Evolutionary conservation across 2,329 filamentous ascomycete genomes (phyloP).

Genomic region (Fusarium nygamai): DNA sequence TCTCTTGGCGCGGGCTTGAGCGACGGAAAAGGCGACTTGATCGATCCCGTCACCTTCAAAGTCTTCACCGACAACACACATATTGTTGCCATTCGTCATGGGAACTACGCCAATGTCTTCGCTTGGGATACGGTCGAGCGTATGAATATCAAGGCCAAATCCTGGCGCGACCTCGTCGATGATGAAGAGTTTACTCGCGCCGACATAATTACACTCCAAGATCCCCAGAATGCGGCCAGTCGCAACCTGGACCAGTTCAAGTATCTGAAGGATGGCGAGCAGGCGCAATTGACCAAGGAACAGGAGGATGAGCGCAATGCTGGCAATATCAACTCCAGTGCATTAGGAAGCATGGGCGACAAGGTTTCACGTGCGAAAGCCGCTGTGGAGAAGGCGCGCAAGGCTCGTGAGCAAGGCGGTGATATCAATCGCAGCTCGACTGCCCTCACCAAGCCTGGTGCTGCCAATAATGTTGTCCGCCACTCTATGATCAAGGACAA

Average conservation of each 20-base stretch:
- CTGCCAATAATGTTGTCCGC: constrained; percentile 39
- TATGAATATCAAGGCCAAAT: constrained; percentile 96
- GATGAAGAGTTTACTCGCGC: constrained; percentile 87
- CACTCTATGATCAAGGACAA: constrained; percentile 61
- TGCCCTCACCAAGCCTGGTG: constrained; percentile 51
- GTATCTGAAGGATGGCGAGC: constrained; percentile 83
- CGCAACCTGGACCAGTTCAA: constrained; percentile 90
- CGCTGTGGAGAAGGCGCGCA: constrained; percentile 89
- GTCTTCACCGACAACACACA: constrained; percentile 98
- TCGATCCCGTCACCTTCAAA: constrained; percentile 97
- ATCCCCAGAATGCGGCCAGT: constrained; percentile 88
- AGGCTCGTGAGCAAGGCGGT: constrained; percentile 71
- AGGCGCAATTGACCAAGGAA: constrained; percentile 73
- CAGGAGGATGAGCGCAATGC: constrained; percentile 74
- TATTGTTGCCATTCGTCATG: constrained; percentile 85
- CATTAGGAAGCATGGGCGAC: constrained; percentile 78
- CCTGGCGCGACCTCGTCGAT: constrained; percentile 91
- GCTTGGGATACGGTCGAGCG: constrained; percentile 94
- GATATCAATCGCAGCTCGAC: constrained; percentile 65
- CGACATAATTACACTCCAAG: constrained; percentile 96
- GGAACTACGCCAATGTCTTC: constrained; percentile 92
- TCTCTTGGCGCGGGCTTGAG: constrained; percentile 57
- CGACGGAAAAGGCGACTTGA: constrained; percentile 78
- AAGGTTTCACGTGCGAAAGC: constrained; percentile 94
- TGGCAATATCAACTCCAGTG: constrained; percentile 79